Percentiles rank a stretch among this genome's conserved stretches.
Evolutionary conservation across 768 basidiomycete genomes (phyloP).

Genomic region (Megacollybia marginata): DNA sequence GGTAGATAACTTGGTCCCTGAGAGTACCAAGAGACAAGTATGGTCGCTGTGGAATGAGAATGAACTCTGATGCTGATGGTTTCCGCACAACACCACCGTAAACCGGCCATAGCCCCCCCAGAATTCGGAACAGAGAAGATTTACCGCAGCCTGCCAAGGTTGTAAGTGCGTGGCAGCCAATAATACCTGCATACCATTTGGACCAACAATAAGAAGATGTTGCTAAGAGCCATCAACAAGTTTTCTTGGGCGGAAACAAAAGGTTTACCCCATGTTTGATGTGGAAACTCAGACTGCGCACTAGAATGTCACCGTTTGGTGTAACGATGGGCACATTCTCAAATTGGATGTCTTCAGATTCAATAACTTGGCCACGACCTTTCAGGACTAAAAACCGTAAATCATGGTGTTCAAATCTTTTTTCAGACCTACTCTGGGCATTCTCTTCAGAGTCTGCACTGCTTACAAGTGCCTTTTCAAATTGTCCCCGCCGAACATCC

Average conservation of each 20-base stretch:
- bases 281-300: constrained; percentile 79
- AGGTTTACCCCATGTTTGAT: constrained; percentile 74
- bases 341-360: constrained; percentile 87
- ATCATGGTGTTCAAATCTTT: not conserved
- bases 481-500: constrained; percentile 77
- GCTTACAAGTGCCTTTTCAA: constrained; percentile 81
- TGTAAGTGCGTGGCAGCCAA: not conserved
- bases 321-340: constrained; percentile 93
- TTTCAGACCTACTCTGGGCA: constrained; percentile 49
- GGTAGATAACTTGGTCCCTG: constrained; percentile 95
- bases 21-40: constrained; percentile 92
- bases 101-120: constrained; percentile 94
- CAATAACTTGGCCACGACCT: constrained; percentile 71
- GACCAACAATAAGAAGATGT: constrained; percentile 89
- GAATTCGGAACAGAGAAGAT: constrained; percentile 88
- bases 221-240: constrained; percentile 38
- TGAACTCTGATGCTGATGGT: constrained; percentile 82
- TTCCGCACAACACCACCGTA: constrained; percentile 77
- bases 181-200: constrained; percentile 58
- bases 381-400: constrained; percentile 49
- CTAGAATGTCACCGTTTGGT: constrained; percentile 89
- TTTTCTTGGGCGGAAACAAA: not conserved
- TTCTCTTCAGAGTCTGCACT: constrained; percentile 69
- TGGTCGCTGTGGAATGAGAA: constrained; percentile 92
- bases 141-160: constrained; percentile 65